Evolutionary conservation across 352 stramenopile species (phyloP).

Genomic region (Pilasporangium apinafurcum): DNA sequence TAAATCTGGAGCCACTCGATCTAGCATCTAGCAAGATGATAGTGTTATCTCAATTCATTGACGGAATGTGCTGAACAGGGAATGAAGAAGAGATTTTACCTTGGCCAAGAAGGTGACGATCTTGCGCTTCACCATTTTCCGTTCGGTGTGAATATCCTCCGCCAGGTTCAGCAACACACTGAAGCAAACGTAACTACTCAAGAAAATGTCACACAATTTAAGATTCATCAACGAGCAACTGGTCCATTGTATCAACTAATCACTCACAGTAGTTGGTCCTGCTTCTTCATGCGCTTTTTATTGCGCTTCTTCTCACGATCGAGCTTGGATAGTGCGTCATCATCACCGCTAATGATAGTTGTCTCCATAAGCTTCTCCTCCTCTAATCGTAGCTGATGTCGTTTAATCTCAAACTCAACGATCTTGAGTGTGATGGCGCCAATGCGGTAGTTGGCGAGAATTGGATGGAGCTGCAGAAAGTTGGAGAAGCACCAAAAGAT

Average conservation of each 20-base stretch:
- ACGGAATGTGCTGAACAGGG: too few relatives aligned
- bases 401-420: constrained; percentile 92
- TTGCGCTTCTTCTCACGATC: constrained; percentile 81
- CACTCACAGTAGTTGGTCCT: constrained; percentile 90
- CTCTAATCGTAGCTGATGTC: constrained; percentile 71
- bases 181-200: constrained; percentile 78
- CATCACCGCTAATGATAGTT: constrained; percentile 13
- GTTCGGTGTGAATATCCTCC: constrained; percentile 90
- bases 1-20: constrained; percentile 82
- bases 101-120: constrained; percentile 79
- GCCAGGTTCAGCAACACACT: constrained; percentile 93
- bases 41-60: background rate
- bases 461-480: constrained; percentile 91
- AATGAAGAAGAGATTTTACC: constrained; percentile 20
- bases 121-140: constrained; percentile 95
- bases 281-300: constrained; percentile 87
- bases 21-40: constrained; percentile 65
- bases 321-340: constrained; percentile 46
- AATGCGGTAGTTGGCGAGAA: constrained; percentile 92
- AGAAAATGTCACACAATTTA: background rate
- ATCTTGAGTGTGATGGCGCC: constrained; percentile 93
- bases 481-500: constrained; percentile 95
- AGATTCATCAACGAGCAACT: background rate
- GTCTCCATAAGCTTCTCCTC: constrained; percentile 54
- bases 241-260: background rate